phyloP scores from a whole-genome alignment of 1,284 basidiomycete genomes.

The Ceratobasidium sp. region DNA sequence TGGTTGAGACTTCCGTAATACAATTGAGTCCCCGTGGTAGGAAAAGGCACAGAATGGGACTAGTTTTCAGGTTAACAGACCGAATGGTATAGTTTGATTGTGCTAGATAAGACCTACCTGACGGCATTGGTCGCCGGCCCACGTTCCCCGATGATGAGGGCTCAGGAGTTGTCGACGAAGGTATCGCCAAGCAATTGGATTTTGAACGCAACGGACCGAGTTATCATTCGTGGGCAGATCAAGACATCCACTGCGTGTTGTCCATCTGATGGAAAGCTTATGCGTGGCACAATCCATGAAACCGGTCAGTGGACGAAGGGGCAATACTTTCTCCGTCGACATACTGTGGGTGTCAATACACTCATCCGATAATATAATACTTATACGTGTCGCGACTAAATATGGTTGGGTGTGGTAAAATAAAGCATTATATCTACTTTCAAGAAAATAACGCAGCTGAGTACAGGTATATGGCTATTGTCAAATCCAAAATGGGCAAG shows the following conservation, averaged over 20 bases:
- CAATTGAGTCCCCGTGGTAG: background rate
- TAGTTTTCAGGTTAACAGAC: slow-evolving; percentile 2
- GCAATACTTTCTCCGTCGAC: slow-evolving; percentile 11
- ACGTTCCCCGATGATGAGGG: slow-evolving; percentile 28
- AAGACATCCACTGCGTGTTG: background rate
- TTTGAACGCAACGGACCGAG: slow-evolving; percentile 1
- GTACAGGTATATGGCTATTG: slow-evolving; percentile 30
- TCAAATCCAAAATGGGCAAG: slow-evolving; percentile 10
- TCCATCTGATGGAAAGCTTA: slow-evolving; percentile 7
- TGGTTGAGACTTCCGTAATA: slow-evolving; percentile 8
- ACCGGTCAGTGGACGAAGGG: background rate
- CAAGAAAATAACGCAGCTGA: slow-evolving; percentile 27
- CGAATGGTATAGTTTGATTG: slow-evolving; percentile 8
- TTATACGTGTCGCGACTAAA: background rate
- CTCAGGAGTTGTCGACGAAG: slow-evolving; percentile 17
- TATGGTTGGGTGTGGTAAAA: slow-evolving; percentile 20
- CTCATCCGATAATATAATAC: background rate
- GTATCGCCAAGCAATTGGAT: slow-evolving; percentile 11
- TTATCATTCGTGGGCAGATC: slow-evolving; percentile 9
- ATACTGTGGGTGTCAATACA: background rate
- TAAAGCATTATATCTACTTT: slow-evolving; percentile 33
- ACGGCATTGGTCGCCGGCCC: slow-evolving; percentile 7
- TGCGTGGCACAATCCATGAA: slow-evolving; percentile 7
- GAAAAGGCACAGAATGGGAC: slow-evolving; percentile 5
- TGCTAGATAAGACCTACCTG: background rate